phyloP scores from a whole-genome alignment of 108 stramenopile genomes.

The Nannochloropsis gaditana region DNA sequence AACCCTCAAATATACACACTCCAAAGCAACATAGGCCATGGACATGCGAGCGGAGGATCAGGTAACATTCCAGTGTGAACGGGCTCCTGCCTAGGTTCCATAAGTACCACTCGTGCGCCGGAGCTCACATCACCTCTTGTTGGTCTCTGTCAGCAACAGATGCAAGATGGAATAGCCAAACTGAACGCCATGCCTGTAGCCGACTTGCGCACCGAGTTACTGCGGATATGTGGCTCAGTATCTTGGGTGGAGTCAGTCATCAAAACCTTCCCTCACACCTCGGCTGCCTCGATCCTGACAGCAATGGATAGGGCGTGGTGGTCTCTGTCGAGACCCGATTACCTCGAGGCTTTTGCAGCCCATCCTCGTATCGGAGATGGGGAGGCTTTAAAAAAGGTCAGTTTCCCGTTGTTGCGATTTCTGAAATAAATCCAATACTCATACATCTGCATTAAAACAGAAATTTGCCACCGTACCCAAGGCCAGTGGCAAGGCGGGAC shows the following conservation, averaged over 20 bases:
- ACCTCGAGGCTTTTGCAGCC: conserved; percentile 45
- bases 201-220: neutral
- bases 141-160: neutral
- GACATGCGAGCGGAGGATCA: conserved; percentile 5
- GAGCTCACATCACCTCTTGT: neutral
- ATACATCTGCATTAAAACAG: neutral
- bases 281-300: neutral
- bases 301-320: conserved; percentile 18
- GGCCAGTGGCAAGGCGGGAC: conserved; percentile 28
- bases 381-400: conserved; percentile 32
- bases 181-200: conserved; percentile 15
- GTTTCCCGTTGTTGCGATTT: neutral
- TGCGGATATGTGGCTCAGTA: neutral
- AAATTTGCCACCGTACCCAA: neutral
- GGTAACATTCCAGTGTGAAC: neutral
- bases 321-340: conserved; percentile 23
- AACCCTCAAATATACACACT: neutral
- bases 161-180: neutral
- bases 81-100: too few relatives aligned
- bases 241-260: neutral
- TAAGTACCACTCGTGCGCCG: too few relatives aligned
- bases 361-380: conserved; percentile 50
- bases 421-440: too few relatives aligned
- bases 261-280: neutral
- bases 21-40: neutral